Percentiles rank a stretch among this genome's conserved stretches.
These are phyloP conservation scores for Hordeum pubiflorum DNA, from an alignment of 202 grass and related monocot genomes.

Conservation along the genomic window DNA sequence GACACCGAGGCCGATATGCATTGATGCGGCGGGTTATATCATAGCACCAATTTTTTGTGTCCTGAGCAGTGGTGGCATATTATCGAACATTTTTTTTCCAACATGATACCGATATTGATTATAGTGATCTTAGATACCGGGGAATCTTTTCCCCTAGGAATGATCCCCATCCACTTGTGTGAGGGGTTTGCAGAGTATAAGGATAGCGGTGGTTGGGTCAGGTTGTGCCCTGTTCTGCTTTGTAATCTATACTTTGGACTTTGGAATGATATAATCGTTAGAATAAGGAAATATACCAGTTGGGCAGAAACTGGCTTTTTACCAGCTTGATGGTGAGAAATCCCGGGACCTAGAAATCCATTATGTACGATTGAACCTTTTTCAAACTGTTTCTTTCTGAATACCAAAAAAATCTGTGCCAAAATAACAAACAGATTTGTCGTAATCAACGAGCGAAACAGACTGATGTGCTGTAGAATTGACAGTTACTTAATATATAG, in stretches of 20 bases:
- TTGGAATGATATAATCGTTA: background rate
- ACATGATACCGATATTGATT: background rate
- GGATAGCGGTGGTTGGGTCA: background rate
- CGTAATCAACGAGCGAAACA: no score
- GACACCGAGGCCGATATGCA: constrained; percentile 52
- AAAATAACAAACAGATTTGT: no score
- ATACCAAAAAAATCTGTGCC: no score
- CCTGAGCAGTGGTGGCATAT: background rate
- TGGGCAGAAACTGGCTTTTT: background rate
- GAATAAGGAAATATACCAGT: background rate
- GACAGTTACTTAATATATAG: no score
- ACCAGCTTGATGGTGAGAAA: no score
- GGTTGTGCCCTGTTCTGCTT: background rate
- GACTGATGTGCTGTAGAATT: no score
- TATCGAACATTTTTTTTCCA: background rate
- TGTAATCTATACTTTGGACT: background rate
- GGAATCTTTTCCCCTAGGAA: background rate
- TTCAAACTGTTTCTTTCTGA: no score
- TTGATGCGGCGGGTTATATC: constrained; percentile 15
- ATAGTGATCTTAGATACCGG: background rate
- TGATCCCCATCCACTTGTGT: background rate
- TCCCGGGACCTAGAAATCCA: no score
- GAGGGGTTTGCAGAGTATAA: background rate
- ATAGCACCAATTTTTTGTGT: background rate
- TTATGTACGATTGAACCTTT: no score